Conservation (phyloP, 768 basidiomycete species). For the Mrakia frigida region DNA sequence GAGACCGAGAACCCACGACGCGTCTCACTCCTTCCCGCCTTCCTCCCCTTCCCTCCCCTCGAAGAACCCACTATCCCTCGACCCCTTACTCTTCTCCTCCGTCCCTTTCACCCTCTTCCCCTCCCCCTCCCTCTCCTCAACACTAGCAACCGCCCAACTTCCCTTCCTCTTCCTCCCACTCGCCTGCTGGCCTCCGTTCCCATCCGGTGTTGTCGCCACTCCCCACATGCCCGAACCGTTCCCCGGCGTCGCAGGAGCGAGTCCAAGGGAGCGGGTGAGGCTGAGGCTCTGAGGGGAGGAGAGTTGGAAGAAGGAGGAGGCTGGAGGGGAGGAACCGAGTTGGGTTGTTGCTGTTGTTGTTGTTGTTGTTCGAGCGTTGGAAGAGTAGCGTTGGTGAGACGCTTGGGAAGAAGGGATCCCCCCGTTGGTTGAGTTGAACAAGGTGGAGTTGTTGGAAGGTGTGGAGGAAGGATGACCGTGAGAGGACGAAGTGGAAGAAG, state of each 20-base stretch:
- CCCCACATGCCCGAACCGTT: not conserved
- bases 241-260: conserved; percentile 29
- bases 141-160: not conserved
- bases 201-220: not conserved
- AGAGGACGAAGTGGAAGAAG: too few species aligned
- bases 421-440: too few species aligned
- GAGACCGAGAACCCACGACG: too few species aligned
- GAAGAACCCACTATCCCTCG: conserved; percentile 22
- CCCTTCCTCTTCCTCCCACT: not conserved
- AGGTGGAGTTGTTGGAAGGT: too few species aligned
- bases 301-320: conserved; percentile 15
- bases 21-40: not conserved
- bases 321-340: not conserved
- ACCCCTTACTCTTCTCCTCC: too few species aligned
- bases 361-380: not conserved
- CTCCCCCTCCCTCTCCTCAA: too few species aligned
- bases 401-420: not conserved
- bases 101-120: not conserved
- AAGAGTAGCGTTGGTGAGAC: not conserved
- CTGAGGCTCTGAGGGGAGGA: conserved; percentile 23
- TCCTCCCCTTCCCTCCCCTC: not conserved
- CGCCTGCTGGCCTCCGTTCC: not conserved
- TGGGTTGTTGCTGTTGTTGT: too few species aligned
- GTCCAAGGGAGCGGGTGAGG: conserved; percentile 19
- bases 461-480: too few species aligned